Conservation (phyloP, 2,329 filamentous ascomycete species). For the Graphiopsis chlorocephala region DNA sequence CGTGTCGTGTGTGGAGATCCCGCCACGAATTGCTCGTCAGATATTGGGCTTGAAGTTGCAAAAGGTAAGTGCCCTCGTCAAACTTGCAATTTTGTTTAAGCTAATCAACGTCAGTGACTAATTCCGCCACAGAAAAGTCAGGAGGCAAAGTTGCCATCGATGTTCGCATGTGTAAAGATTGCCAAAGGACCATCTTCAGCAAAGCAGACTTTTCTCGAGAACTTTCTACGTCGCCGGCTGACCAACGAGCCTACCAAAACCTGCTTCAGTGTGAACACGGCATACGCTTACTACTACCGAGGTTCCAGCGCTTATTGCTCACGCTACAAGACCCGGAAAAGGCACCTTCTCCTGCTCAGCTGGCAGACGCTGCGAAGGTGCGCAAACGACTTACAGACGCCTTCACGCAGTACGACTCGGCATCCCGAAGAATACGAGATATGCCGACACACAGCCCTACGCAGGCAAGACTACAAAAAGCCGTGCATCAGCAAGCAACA, state of each 20-base stretch:
- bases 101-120: constrained; percentile 31
- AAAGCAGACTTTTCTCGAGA: constrained; percentile 76
- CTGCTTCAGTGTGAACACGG: constrained; percentile 83
- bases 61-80: constrained; percentile 47
- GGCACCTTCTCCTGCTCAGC: constrained; percentile 65
- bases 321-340: constrained; percentile 70
- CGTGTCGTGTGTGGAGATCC: constrained; percentile 88
- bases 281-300: constrained; percentile 75
- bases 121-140: constrained; percentile 40
- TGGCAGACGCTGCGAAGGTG: constrained; percentile 82
- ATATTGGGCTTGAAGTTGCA: constrained; percentile 77
- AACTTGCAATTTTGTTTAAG: constrained; percentile 25
- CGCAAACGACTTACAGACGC: constrained; percentile 86
- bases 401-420: constrained; percentile 81
- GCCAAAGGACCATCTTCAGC: constrained; percentile 68
- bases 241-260: constrained; percentile 79
- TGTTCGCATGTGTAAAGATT: constrained; percentile 89
- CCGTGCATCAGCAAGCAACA: constrained; percentile 78
- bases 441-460: constrained; percentile 69
- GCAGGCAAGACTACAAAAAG: constrained; percentile 73
- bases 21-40: constrained; percentile 77
- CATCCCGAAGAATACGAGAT: constrained; percentile 77
- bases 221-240: constrained; percentile 64
- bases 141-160: constrained; percentile 66
- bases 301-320: constrained; percentile 74